A percentile compares a stretch with the other conserved stretches of the same genome.
phyloP scores from a whole-genome alignment of 805 yeast species.

The Blastobotrys peoriensis region DNA sequence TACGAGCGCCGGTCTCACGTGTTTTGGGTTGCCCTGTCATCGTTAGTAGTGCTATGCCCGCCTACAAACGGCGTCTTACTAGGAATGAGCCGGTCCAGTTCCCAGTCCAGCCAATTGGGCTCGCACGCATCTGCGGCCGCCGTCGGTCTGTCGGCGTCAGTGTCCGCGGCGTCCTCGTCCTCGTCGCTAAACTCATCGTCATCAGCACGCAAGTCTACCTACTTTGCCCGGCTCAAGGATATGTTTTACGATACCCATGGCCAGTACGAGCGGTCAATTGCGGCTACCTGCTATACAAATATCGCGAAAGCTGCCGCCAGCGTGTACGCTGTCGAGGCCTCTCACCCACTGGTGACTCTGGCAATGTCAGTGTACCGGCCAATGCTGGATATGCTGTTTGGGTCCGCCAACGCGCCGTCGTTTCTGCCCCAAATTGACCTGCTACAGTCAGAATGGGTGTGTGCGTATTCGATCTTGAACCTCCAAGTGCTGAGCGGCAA shows the following conservation, averaged over 20 bases:
- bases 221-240: not conserved
- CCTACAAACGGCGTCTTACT: not conserved
- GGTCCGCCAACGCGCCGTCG: slow-evolving; percentile 2
- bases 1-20: slow-evolving; percentile 7
- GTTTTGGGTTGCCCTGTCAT: slow-evolving; percentile 12
- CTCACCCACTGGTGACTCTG: slow-evolving; percentile 7
- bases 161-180: slow-evolving; percentile 5
- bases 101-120: not conserved
- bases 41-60: slow-evolving; percentile 10
- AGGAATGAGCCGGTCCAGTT: not conserved
- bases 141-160: not conserved
- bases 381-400: slow-evolving; percentile 11
- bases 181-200: not conserved
- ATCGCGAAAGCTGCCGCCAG: slow-evolving; percentile 17
- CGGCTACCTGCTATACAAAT: slow-evolving; percentile 9
- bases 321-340: slow-evolving; percentile 8
- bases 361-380: slow-evolving; percentile 9
- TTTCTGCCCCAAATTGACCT: slow-evolving; percentile 9
- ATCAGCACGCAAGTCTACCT: not conserved
- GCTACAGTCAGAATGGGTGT: slow-evolving; percentile 14
- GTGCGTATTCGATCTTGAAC: slow-evolving; percentile 11
- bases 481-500: slow-evolving; percentile 8
- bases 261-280: slow-evolving; percentile 4
- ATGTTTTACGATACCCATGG: not conserved
- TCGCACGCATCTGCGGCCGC: not conserved